Evolutionary conservation across 805 yeast genomes (phyloP).

Genomic region (Isabelozyma rhagii): DNA sequence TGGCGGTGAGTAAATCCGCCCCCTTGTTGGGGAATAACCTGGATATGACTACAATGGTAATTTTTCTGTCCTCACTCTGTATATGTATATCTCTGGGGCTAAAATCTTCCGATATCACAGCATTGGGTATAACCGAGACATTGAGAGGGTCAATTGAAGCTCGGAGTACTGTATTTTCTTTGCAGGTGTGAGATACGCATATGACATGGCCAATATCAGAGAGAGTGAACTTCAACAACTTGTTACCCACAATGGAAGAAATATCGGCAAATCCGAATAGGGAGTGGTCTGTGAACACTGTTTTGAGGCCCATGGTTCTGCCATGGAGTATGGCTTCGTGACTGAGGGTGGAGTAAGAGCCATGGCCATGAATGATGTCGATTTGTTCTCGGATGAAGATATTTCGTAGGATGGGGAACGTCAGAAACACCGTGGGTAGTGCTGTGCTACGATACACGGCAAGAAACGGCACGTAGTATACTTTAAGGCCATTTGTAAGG

Average conservation of each 20-base stretch:
- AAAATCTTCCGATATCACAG: constrained; percentile 83
- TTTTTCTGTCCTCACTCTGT: constrained; percentile 23
- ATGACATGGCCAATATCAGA: constrained; percentile 89
- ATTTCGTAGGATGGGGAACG: constrained; percentile 81
- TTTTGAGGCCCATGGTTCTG: constrained; percentile 84
- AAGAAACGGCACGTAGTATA: constrained; percentile 82
- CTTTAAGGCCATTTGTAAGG: constrained; percentile 86
- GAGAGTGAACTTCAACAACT: constrained; percentile 75
- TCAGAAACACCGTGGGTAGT: constrained; percentile 84
- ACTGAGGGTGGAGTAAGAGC: constrained; percentile 79
- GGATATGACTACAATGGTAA: constrained; percentile 88
- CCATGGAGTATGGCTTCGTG: constrained; percentile 93
- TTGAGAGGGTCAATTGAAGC: constrained; percentile 74
- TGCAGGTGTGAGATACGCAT: constrained; percentile 96
- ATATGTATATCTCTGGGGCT: constrained; percentile 24
- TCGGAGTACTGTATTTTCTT: constrained; percentile 89
- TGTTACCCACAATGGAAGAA: constrained; percentile 81
- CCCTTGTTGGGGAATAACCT: constrained; percentile 96
- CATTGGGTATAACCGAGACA: constrained; percentile 94
- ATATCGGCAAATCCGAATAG: constrained; percentile 90
- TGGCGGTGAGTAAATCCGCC: constrained; percentile 79
- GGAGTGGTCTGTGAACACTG: constrained; percentile 95
- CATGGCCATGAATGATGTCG: constrained; percentile 94
- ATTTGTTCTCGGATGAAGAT: constrained; percentile 82
- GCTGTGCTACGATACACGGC: constrained; percentile 82